Base-by-base conservation (phyloP, 306 rosid genomes). In the Castanea crenata region DNA sequence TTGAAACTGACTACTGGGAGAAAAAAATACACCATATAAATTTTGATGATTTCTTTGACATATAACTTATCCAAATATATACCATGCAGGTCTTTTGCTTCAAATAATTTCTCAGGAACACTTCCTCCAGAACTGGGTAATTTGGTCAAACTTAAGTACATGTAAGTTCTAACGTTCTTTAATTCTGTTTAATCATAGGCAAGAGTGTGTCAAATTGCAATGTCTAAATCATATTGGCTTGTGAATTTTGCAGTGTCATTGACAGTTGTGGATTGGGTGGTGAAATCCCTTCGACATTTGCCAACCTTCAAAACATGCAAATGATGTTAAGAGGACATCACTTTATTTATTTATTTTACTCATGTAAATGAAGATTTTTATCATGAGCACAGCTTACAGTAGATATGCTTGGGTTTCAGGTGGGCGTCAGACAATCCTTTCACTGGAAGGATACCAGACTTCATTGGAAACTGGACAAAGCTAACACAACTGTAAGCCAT, bases 101-200 rank as follows among this genome's bases (percentile, higher is more conserved):
- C 73, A 25, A 82, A 82, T 20, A 73, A 82, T 77, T 82, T 77
- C 75, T 77, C 85, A 3, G 82, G 82, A 27, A 55, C 71, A 49
- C 65, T 82, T 12, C 85, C 85, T 20, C 69, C 72, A 35, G 85
- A 77, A 74, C 70, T 82, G 49, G 82, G 82, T 27, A 77, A 77
- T 31, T 73, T 82, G 18, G 62, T 21, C 55, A 73, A 82, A 5
- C 85, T 82, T 4, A 10, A 56, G 74, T 0, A 21, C 16, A 1
- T 77, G 85, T 82, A 78, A 46, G 79, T 77, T 57, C 64, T 4
- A 72, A 15, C 1, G 0, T 4, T 58, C 55, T 32, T 74, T 38
- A 14, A 10, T 31, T 29, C 18, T 1, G 0, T 64, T 64, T 64
- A 29, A 15, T 2, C 5, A 15, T 1, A 0, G 2, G 8, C 6